phyloP scores from a whole-genome alignment of 495 filamentous ascomycete species.

The Tuber borchii region DNA sequence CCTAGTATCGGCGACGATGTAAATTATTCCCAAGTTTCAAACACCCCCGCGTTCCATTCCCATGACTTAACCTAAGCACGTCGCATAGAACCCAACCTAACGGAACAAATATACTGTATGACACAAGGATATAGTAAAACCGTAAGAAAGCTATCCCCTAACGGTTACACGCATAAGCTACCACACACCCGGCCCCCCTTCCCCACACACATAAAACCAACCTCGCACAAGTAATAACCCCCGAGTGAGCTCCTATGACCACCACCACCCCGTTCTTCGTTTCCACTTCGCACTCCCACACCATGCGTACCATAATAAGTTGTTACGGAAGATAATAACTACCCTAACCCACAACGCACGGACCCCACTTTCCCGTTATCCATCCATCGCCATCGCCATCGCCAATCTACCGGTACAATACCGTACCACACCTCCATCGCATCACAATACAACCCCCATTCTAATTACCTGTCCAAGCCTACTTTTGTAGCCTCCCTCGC shows the following conservation, averaged over 20 bases:
- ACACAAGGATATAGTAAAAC: not conserved
- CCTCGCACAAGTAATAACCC: not conserved
- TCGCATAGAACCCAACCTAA: not conserved
- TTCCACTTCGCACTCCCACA: not conserved
- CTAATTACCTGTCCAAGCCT: not conserved
- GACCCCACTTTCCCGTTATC: not conserved
- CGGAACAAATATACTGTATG: not conserved
- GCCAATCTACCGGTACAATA: constrained; percentile 2
- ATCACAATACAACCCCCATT: not conserved
- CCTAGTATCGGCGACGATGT: not conserved
- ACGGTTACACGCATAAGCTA: not conserved
- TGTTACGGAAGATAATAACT: not conserved
- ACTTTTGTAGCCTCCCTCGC: not conserved
- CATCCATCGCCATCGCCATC: not conserved
- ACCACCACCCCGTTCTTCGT: not conserved
- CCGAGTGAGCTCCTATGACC: constrained; percentile 30
- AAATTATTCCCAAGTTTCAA: not conserved
- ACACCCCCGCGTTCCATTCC: not conserved
- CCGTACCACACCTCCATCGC: not conserved
- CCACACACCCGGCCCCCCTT: not conserved
- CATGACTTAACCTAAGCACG: not conserved
- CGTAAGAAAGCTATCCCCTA: not conserved
- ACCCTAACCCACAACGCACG: constrained; percentile 24
- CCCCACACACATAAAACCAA: not conserved
- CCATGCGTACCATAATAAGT: not conserved